These are phyloP conservation scores for Batkoa obscura DNA, from an alignment of 371 early-diverging fungal genomes.

Conservation along the genomic window DNA sequence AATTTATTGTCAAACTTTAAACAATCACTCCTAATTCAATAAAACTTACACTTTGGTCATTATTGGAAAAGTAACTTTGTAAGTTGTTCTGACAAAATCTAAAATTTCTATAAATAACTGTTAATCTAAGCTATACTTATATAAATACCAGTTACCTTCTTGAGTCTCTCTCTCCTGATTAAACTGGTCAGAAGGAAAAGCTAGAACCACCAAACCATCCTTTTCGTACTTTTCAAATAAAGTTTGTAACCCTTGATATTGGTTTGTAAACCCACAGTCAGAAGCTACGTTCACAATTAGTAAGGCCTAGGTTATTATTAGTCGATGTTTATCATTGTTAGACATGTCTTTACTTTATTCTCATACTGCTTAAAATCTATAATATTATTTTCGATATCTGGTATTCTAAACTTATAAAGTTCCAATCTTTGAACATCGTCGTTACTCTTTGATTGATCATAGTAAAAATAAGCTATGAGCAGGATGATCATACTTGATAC, in stretches of 20 bases:
- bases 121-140: conserved; percentile 35
- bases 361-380: too few relatives aligned
- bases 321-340: too few relatives aligned
- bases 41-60: conserved; percentile 40
- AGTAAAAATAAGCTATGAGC: too few relatives aligned
- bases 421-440: too few relatives aligned
- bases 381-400: too few relatives aligned
- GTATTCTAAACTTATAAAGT: too few relatives aligned
- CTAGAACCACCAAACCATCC: conserved; percentile 47
- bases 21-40: background rate
- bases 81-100: conserved; percentile 38
- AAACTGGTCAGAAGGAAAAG: conserved; percentile 85
- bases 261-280: conserved; percentile 81
- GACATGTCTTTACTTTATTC: too few relatives aligned
- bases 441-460: too few relatives aligned
- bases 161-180: conserved; percentile 3
- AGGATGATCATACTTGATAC: too few relatives aligned
- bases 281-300: conserved; percentile 89
- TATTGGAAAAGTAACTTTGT: conserved; percentile 56
- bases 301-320: background rate
- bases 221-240: conserved; percentile 64
- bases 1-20: background rate
- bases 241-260: conserved; percentile 62
- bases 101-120: conserved; percentile 39
- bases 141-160: background rate